Percentiles rank a stretch among this genome's conserved stretches.
Evolutionary conservation across 2,329 filamentous ascomycete species (phyloP).

Genomic region (Aureobasidium sp.): DNA sequence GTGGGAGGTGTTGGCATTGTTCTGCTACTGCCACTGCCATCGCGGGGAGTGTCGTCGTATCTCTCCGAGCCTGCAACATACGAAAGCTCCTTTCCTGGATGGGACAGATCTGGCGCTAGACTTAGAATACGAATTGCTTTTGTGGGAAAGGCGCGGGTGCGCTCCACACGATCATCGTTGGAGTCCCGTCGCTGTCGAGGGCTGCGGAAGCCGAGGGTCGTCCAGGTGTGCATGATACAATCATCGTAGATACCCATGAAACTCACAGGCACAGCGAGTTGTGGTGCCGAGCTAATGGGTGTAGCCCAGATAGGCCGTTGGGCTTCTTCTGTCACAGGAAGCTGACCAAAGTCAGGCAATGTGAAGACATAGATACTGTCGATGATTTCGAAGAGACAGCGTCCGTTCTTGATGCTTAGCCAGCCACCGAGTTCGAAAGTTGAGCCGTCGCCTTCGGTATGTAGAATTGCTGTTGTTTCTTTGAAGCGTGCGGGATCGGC

Average conservation of each 20-base stretch:
- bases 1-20: not conserved
- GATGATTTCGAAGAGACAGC: slow-evolving; percentile 36
- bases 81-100: not conserved
- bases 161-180: not conserved
- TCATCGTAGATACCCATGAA: slow-evolving; percentile 41
- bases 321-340: slow-evolving; percentile 3
- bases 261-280: slow-evolving; percentile 35
- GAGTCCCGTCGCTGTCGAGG: not conserved
- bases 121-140: slow-evolving; percentile 33
- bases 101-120: slow-evolving; percentile 23
- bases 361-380: slow-evolving; percentile 35
- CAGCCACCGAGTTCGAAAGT: slow-evolving; percentile 40
- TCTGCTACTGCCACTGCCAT: not conserved
- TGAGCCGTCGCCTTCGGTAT: slow-evolving; percentile 32
- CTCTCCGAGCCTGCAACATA: not conserved
- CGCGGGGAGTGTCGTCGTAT: not conserved
- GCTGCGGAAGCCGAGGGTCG: slow-evolving; percentile 13
- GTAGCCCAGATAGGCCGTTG: slow-evolving; percentile 19
- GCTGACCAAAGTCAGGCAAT: slow-evolving; percentile 26
- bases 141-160: slow-evolving; percentile 29
- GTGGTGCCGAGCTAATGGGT: slow-evolving; percentile 28
- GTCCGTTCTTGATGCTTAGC: slow-evolving; percentile 34
- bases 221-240: slow-evolving; percentile 39
- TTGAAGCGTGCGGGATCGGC: slow-evolving; percentile 19
- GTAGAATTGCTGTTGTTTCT: slow-evolving; percentile 27